Base-by-base conservation (phyloP, 352 stramenopile species). In the Globisporangium carolinianum region DNA sequence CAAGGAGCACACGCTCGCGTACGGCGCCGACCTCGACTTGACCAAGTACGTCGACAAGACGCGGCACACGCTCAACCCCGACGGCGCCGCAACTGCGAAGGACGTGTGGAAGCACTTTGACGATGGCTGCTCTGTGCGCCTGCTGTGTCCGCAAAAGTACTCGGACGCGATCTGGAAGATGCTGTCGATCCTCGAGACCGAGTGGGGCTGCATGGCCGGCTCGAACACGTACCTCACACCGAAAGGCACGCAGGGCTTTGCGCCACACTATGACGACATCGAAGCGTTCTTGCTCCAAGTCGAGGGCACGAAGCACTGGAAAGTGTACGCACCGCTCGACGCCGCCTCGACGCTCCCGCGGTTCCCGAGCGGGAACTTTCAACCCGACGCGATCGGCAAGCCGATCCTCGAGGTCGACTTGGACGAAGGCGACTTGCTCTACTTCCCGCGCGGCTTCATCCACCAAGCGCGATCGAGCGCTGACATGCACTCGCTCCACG, bases 191-290 rank as follows among this genome's bases (percentile, higher is more conserved):
- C 70, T 98, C 5, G 96, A 98, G 71, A 75, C 78, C 48, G 88
- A 98, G 72, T 98, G 92, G 63, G 87, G 88, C 53, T 97, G 89
- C 57, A 98, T 97, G 87, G 90, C 96, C 10, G 95, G 95, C 57
- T 80, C 87, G 32, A 98, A 98, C 70, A 87, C 87, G 12, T 98
- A 98, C 69, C 70, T 98, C 39, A 98, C 96, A 8, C 92, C 94
- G 11, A 72, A 86, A 42, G 76, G 78, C 48, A 97, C 90, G 11
- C 94, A 98, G 75, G 96, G 96, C 11, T 98, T 98, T 76, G 94
- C 94, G n/a, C 94, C 96, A 5, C 96, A 98, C 71, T 98, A 98
- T 57, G 96, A 98, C 58, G 94, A 98, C 62, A 97, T 98, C 62
- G 94, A 98, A 66, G 94, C 93, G 0, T 98, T 98, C 66, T 76